Conservation (phyloP, 169 alveolate species). For the Amoebophrya sp. region DNA sequence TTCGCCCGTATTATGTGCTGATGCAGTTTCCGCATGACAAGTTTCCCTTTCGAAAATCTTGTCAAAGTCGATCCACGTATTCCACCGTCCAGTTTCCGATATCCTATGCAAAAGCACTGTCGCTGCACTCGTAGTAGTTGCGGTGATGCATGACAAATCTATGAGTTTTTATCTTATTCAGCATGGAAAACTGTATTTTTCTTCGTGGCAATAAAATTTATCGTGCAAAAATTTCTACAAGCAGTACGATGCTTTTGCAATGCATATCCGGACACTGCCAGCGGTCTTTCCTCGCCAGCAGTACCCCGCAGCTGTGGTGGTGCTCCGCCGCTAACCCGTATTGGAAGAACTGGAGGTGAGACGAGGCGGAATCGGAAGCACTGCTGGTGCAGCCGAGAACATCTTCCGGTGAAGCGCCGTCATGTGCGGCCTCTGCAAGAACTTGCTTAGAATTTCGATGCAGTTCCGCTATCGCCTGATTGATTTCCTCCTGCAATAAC, state of each 20-base stretch:
- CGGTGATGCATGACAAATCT: no score
- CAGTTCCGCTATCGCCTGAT: no score
- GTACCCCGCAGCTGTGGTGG: conserved; percentile 64
- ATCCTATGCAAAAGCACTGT: no score
- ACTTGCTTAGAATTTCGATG: no score
- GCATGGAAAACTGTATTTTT: no score
- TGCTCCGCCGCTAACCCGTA: conserved; percentile 65
- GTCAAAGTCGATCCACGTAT: conserved; percentile 68
- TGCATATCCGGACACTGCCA: conserved; percentile 21
- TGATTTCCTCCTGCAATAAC: not conserved
- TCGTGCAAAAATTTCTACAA: conserved; percentile 30
- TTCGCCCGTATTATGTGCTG: not conserved
- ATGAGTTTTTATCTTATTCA: no score
- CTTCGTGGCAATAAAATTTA: conserved; percentile 54
- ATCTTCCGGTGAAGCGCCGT: not conserved
- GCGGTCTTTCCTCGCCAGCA: conserved; percentile 51
- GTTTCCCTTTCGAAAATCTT: conserved; percentile 38
- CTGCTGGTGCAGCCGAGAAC: not conserved
- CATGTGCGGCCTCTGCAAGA: not conserved
- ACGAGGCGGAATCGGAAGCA: not conserved
- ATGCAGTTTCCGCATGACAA: not conserved
- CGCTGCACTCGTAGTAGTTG: no score
- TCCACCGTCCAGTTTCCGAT: conserved; percentile 50
- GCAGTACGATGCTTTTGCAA: not conserved
- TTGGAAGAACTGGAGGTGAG: not conserved